Evolutionary conservation across 176 grass and related monocot species (phyloP).

Genomic region (Alloteropsis semialata): DNA sequence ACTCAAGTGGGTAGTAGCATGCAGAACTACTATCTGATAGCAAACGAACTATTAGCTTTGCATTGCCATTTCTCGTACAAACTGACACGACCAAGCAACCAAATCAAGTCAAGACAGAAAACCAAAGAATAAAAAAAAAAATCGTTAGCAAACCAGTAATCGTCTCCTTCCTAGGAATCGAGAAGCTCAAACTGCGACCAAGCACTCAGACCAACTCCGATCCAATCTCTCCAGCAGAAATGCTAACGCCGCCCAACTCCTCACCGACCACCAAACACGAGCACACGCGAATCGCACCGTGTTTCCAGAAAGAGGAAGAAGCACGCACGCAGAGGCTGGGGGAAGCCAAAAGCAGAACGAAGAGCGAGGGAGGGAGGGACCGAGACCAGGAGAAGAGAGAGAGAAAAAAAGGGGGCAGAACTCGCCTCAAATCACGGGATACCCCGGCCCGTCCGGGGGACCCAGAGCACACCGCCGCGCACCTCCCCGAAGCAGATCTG

Average conservation of each 20-base stretch:
- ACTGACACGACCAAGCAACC: constrained; percentile 16
- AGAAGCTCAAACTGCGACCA: not conserved
- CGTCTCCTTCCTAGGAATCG: not conserved
- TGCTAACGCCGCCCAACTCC: not conserved
- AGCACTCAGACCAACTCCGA: not conserved
- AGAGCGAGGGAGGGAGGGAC: not conserved
- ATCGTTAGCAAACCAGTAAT: not conserved
- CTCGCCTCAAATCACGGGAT: constrained; percentile 36
- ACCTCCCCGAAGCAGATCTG: constrained; percentile 44
- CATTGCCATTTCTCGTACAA: constrained; percentile 25
- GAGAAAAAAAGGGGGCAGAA: not conserved
- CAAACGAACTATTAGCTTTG: constrained; percentile 15
- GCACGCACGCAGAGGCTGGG: not conserved
- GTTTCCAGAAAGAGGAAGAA: not conserved
- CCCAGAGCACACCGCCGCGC: constrained; percentile 37
- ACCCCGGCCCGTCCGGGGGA: constrained; percentile 20
- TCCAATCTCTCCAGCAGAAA: not conserved
- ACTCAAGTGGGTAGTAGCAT: not conserved
- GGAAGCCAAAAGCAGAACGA: not conserved
- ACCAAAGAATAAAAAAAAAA: not conserved
- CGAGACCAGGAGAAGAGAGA: not conserved
- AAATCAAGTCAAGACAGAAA: constrained; percentile 2
- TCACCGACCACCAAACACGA: constrained; percentile 14
- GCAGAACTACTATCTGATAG: constrained; percentile 2
- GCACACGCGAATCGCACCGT: constrained; percentile 12